Evolutionary conservation across 1,284 basidiomycete species (phyloP), one percentile per base, ranked within the genome.

Genomic region (Sanghuangporus sanghuang): DNA sequence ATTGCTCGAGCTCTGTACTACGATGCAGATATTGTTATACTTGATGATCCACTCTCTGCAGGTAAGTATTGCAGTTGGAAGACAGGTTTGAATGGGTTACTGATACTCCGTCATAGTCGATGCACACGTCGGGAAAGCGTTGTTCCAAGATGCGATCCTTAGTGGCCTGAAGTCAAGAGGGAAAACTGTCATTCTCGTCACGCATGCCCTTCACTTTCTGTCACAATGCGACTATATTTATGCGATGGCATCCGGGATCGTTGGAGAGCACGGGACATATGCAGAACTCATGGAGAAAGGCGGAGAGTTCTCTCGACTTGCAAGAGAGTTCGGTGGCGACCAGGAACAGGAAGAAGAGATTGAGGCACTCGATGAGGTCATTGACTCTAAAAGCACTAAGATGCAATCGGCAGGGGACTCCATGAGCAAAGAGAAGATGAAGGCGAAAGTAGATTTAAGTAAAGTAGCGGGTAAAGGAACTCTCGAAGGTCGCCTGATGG

Each of bases 11-110:
- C 89, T 0, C 74, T 92, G 1, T 93, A 93, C 72, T 86, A 79
- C 70, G 76, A 89, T 65, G 86, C 89, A 4, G 88, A 92, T 63
- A 76, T 91, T 39, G 75, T 88, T 18, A 79, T 90, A 18, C 79
- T 92, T 63, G 90, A 92, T 70, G 89, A 92, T 71, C 88, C 89
- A 2, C 78, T 92, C 4, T 90, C 87, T 57, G 90, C 89, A 14
- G 84, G 84, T 82, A 67, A 61, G 71, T 66, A 6, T 36, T 40
- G 1, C 40, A 23, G 9, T 39, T 46, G 16, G 44, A n/a, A 14
- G 16, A 46, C 21, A 18, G 6, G 2, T 18, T 46, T 46, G 7
- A 18, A n/a, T 7, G 44, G 21, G 42, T 35, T 64, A 50, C 42
- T 52, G 23, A 50, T 18, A 32, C 18, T 36, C 50, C 52, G 49